Base-by-base conservation (phyloP, 2,329 filamentous ascomycete species). In the Pseudogymnoascus sp. region DNA sequence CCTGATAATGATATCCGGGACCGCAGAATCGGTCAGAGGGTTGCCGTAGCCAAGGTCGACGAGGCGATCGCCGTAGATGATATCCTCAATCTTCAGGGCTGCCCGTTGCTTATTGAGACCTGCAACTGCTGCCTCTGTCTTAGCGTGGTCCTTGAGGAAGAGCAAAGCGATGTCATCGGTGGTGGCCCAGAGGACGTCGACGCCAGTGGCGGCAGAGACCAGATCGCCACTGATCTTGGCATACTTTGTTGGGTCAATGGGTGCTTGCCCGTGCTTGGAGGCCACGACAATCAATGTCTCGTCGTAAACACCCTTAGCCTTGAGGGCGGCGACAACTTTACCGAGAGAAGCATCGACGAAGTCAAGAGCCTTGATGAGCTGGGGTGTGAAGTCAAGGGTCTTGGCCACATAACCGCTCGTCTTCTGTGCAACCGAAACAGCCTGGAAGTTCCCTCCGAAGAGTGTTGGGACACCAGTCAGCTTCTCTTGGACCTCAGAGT, bases 401-500 rank as follows among this genome's bases (percentile, higher is more conserved):
- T 65, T 65, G 23, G 67, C 67, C 37, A 67, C 61, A 60, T 73
- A 73, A 6, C 72, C 72, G n/a, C 62, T 62, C 8, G 67, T 70
- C 65, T 73, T 73, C 54, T 73, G 69, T 3, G 64, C 72, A 28
- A 73, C 72, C 19, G 67, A 70, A 23, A 73, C 68, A 57, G 68
- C 63, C 61, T 73, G 71, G 65, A 73, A 73, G 48, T 73, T 73
- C 3, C 72, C 72, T 31, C 70, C 71, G 63, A 73, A 72, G 2
- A 73, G 65, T 10, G 70, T 68, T 23, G 68, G 69, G 21, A 66
- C 65, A 25, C 66, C 62, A 25, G 63, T 65, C 6, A 39, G 36
- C 13, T 43, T 61, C 13, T 65, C 14, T 28, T 60, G 60, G 16
- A 67, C 65, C 28, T 69, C 68, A 7, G 67, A 63, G 62, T 72